Percentiles rank a stretch among this genome's conserved stretches.
Conservation (phyloP, 2,329 filamentous ascomycete species). For the Colletotrichum navitas region DNA sequence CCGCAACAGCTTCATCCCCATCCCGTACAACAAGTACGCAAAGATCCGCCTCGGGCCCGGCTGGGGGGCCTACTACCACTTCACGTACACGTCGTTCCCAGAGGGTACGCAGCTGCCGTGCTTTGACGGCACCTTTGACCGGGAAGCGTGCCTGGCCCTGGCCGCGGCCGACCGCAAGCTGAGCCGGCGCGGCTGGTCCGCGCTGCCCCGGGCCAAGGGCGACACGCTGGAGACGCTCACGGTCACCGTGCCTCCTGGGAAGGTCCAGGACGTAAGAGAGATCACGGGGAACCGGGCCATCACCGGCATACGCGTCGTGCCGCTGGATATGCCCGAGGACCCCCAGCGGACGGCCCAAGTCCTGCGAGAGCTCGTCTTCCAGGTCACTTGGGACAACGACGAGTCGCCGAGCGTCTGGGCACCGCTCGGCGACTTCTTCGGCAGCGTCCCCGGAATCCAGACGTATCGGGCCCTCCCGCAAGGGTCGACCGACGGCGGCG, state of each 20-base stretch:
- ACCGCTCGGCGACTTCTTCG: conserved; percentile 35
- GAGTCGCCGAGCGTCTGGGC: conserved; percentile 34
- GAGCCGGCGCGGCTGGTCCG: conserved; percentile 33
- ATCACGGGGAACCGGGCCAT: conserved; percentile 36
- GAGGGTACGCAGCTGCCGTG: conserved; percentile 15
- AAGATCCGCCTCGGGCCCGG: conserved; percentile 32
- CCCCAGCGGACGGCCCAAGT: neutral
- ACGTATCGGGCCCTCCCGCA: conserved; percentile 31
- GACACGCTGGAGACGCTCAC: conserved; percentile 32
- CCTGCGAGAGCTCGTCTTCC: conserved; percentile 29
- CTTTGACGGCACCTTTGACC: conserved; percentile 32
- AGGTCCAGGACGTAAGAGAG: conserved; percentile 9
- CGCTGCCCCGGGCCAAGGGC: conserved; percentile 24
- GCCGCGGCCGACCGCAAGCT: conserved; percentile 33
- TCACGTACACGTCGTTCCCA: conserved; percentile 33
- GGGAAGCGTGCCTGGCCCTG: conserved; percentile 31
- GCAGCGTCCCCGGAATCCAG: conserved; percentile 36
- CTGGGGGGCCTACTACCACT: conserved; percentile 38
- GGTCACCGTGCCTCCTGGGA: conserved; percentile 21
- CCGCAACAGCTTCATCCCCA: conserved; percentile 37
- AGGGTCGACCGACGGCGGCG: conserved; percentile 36
- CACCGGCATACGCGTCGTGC: conserved; percentile 31
- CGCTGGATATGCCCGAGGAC: conserved; percentile 17
- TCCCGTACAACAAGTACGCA: conserved; percentile 35
- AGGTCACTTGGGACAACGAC: conserved; percentile 33